Percentiles rank a stretch among this genome's conserved stretches.
These are phyloP conservation scores for Termitomyces sp. DNA, from an alignment of 768 basidiomycete genomes.

Conservation along the genomic window DNA sequence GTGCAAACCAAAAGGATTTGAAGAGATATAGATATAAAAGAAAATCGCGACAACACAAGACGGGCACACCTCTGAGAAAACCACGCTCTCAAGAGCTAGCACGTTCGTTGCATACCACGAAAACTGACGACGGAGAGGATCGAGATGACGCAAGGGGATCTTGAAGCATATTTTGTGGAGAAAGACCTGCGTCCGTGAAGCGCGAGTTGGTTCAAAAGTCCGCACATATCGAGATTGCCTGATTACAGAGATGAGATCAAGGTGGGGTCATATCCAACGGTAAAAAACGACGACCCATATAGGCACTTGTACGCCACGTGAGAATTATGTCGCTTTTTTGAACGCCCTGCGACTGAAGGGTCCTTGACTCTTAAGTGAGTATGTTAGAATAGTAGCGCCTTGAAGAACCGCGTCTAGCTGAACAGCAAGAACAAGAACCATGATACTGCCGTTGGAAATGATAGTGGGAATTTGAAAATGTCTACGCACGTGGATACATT, in stretches of 20 bases:
- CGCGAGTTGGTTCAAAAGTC: constrained; percentile 52
- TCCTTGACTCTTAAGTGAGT: constrained; percentile 47
- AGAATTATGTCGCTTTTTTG: background rate
- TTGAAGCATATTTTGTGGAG: constrained; percentile 39
- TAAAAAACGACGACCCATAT: constrained; percentile 59
- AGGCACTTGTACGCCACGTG: constrained; percentile 54
- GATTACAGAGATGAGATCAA: background rate
- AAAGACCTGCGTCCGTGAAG: constrained; percentile 49
- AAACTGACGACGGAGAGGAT: constrained; percentile 46
- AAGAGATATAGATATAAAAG: too few species aligned
- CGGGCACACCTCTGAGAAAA: constrained; percentile 51
- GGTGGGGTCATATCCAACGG: constrained; percentile 16
- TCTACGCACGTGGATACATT: constrained; percentile 54
- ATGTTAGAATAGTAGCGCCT: background rate
- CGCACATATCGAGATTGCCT: constrained; percentile 53
- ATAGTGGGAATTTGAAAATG: constrained; percentile 61
- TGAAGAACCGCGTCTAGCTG: constrained; percentile 44
- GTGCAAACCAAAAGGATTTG: constrained; percentile 40
- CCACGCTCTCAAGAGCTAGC: constrained; percentile 43
- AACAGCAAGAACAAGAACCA: constrained; percentile 56
- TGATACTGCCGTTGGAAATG: constrained; percentile 47
- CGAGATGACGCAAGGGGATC: constrained; percentile 48
- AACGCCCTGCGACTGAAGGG: constrained; percentile 13
- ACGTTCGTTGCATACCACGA: constrained; percentile 51
- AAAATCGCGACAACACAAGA: background rate